Evolutionary conservation across 2,329 filamentous ascomycete species (phyloP).

Genomic region (Fusarium incarnatum): DNA sequence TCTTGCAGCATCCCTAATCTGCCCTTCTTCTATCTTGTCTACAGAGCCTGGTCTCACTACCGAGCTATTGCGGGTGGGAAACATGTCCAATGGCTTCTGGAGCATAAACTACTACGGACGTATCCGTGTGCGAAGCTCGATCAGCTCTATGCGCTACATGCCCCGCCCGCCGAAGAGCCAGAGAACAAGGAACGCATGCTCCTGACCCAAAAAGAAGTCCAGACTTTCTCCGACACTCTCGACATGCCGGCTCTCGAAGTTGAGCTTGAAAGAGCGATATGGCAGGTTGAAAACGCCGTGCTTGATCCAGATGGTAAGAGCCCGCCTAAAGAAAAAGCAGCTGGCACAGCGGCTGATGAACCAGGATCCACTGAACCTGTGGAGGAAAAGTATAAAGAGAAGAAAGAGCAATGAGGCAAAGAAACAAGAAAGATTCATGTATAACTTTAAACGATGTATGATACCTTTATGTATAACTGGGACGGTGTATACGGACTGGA

Average conservation of each 20-base stretch:
- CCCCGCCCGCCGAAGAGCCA: constrained; percentile 39
- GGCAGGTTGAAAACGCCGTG: constrained; percentile 72
- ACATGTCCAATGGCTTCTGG: constrained; percentile 83
- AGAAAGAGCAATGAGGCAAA: constrained; percentile 39
- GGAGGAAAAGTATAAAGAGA: constrained; percentile 31
- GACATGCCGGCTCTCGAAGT: constrained; percentile 76
- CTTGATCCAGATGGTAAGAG: constrained; percentile 50
- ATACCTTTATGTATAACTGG: constrained; percentile 34
- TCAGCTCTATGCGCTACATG: constrained; percentile 72
- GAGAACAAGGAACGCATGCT: constrained; percentile 53
- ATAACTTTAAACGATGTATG: constrained; percentile 42
- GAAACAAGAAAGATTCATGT: constrained; percentile 1
- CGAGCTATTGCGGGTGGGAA: constrained; percentile 85
- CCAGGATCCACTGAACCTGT: constrained; percentile 22
- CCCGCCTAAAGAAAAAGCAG: constrained; percentile 25
- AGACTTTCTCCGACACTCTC: constrained; percentile 69
- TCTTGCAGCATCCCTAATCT: constrained; percentile 82
- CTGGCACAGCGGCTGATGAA: constrained; percentile 25
- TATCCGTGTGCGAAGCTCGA: constrained; percentile 78
- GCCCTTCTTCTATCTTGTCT: constrained; percentile 95
- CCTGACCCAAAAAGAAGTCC: constrained; percentile 65
- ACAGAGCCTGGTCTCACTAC: constrained; percentile 93
- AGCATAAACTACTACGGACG: constrained; percentile 76
- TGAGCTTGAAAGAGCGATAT: constrained; percentile 80
- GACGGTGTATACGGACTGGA: constrained; percentile 25